These are phyloP conservation scores for Rhodotorula sp. DNA, from an alignment of 1,284 basidiomycete genomes.

Conservation along the genomic window DNA sequence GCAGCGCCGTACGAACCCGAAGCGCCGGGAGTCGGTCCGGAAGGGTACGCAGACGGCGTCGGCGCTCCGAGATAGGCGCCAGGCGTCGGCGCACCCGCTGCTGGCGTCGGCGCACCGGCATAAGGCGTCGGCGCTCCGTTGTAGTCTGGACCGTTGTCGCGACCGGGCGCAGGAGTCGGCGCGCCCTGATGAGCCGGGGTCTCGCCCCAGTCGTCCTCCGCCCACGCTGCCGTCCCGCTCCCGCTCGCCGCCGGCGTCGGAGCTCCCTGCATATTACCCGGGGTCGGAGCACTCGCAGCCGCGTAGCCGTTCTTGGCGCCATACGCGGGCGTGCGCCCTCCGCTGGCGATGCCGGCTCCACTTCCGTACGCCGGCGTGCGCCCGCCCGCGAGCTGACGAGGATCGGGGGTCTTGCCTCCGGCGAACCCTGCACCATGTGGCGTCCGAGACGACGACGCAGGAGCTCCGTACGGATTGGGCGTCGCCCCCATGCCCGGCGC, in stretches of 20 bases:
- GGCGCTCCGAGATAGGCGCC: conserved; percentile 40
- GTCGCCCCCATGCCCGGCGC: background rate
- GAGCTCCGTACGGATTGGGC: background rate
- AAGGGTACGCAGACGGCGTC: conserved; percentile 45
- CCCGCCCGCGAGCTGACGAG: conserved; percentile 5
- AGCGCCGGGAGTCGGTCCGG: conserved; percentile 52
- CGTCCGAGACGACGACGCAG: conserved; percentile 26
- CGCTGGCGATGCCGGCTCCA: conserved; percentile 26
- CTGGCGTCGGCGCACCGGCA: conserved; percentile 41
- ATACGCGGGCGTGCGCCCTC: conserved; percentile 50
- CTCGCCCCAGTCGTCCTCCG: conserved; percentile 29
- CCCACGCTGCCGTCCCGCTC: conserved; percentile 4
- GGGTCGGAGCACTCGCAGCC: conserved; percentile 29
- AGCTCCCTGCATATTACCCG: conserved; percentile 17
- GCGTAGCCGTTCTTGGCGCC: conserved; percentile 38
- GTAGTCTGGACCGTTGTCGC: conserved; percentile 5
- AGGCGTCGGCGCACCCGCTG: conserved; percentile 42
- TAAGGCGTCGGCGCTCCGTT: conserved; percentile 7
- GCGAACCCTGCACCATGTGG: conserved; percentile 17
- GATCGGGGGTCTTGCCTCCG: conserved; percentile 23
- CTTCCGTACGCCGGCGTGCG: conserved; percentile 40
- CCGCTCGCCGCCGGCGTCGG: conserved; percentile 29
- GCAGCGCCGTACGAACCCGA: conserved; percentile 45
- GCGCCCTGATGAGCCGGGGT: conserved; percentile 32
- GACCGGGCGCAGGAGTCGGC: conserved; percentile 46